Evolutionary conservation across 495 filamentous ascomycete genomes (phyloP), one percentile per base, ranked within the genome.

Genomic region (Pseudomonodictys pantanalensis): DNA sequence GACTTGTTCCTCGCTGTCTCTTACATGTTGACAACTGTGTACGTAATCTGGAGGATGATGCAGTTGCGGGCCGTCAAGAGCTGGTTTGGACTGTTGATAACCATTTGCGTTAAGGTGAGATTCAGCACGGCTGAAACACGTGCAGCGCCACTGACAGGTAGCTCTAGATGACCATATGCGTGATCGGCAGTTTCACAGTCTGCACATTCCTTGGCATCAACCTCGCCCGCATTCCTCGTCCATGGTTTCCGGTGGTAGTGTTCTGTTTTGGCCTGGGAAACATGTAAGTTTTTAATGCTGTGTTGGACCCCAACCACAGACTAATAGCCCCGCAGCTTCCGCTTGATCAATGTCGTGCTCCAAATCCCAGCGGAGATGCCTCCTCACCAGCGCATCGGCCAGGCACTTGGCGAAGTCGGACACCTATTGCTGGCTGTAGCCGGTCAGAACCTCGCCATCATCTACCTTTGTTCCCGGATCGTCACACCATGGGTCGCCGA

Each of bases 201-300:
- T 72, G 71, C 52, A 66, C 64, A 11, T 69, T 71, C n/a, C 64
- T 76, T 20, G 73, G 72, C 38, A 69, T 76, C 57, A 69, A 76
- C 50, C 62, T 76, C 2, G 61, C 68, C 4, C 69, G 65, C 50
- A 70, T 76, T 50, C 73, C 73, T 41, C 68, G 72, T 42, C 73
- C 73, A 52, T 79, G 80, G 25, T 90, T 87, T 70, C 87, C 87
- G 0, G 78, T 87, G 8, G 85, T 88, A n/a, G 77, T 89, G 12
- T 76, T 89, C 35, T 78, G 79, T 29, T 82, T 88, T 69, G 87
- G 87, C 47, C 72, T 88, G 43, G 85, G 89, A 59, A 89, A 89
- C 63, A 86, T 86, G 57, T 81, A 68, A 26, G 71, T 43, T 32
- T 43, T 50, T 39, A n/a, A 3, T 35, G 15, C 47, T 3, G 1